Evolutionary conservation across 23 red algal species (phyloP).

Genomic region (Gracilaria gracilis): DNA sequence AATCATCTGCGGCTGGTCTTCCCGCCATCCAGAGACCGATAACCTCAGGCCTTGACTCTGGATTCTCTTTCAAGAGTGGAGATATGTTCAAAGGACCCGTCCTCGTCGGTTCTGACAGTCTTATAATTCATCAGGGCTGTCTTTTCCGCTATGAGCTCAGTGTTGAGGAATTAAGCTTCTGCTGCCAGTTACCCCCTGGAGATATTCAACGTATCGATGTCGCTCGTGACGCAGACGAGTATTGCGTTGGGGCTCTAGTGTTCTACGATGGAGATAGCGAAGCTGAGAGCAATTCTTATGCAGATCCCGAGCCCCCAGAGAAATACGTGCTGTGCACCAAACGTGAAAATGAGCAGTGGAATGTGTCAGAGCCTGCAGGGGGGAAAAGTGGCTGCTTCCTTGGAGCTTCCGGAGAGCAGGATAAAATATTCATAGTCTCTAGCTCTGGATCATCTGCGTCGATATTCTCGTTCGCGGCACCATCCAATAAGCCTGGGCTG

Average conservation of each 20-base stretch:
- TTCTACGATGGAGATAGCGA: conserved; percentile 55
- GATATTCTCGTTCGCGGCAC: conserved; percentile 52
- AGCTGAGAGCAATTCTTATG: not conserved
- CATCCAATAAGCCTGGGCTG: not conserved
- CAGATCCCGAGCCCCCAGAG: conserved; percentile 25
- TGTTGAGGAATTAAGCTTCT: not conserved
- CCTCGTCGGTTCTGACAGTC: conserved; percentile 22
- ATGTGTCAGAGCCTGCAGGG: conserved; percentile 49
- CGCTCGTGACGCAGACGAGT: conserved; percentile 52
- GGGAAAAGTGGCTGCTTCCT: conserved; percentile 61
- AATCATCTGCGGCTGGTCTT: conserved; percentile 20
- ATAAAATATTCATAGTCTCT: conserved; percentile 45
- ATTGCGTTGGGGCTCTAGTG: conserved; percentile 47
- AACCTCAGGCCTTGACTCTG: conserved; percentile 47
- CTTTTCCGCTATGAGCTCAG: conserved; percentile 52
- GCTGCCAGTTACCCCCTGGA: conserved; percentile 49
- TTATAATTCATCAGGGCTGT: conserved; percentile 21
- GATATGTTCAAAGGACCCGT: conserved; percentile 36
- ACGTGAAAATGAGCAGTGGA: conserved; percentile 57
- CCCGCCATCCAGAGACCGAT: conserved; percentile 26
- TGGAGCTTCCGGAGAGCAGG: conserved; percentile 34
- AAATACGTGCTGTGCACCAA: conserved; percentile 56
- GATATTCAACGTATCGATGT: conserved; percentile 45
- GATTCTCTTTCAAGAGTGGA: conserved; percentile 12
- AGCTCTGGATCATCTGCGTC: conserved; percentile 41